These are phyloP conservation scores for Phytopythium ostracodes DNA, from an alignment of 352 stramenopile species.

Conservation along the genomic window DNA sequence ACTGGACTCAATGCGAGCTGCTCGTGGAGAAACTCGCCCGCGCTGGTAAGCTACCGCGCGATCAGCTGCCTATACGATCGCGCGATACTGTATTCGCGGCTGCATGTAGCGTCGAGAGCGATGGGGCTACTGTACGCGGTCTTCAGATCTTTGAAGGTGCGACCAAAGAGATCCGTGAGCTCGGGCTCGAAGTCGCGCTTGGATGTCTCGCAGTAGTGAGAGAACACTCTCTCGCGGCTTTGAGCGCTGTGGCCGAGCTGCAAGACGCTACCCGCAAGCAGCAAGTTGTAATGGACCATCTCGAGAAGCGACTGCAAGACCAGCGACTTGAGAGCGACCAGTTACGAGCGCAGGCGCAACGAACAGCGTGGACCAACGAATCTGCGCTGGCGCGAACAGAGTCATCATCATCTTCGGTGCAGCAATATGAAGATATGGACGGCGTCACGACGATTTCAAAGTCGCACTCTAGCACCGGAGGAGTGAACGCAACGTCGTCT, in stretches of 20 bases:
- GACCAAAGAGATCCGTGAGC: conserved; percentile 29
- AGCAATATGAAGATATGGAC: not conserved
- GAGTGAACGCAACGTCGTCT: not conserved
- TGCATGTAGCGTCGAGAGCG: conserved; percentile 16
- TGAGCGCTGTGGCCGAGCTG: conserved; percentile 49
- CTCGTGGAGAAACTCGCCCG: conserved; percentile 51
- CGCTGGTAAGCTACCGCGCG: conserved; percentile 37
- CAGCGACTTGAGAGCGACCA: conserved; percentile 52
- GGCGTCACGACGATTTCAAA: conserved; percentile 20
- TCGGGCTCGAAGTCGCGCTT: conserved; percentile 45
- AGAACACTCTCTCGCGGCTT: conserved; percentile 69
- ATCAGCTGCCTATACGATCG: conserved; percentile 14
- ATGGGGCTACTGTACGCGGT: conserved; percentile 14
- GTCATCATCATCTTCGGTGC: not conserved
- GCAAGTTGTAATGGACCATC: conserved; percentile 36
- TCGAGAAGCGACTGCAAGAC: conserved; percentile 57
- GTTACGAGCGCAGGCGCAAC: conserved; percentile 42
- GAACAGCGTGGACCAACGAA: conserved; percentile 11
- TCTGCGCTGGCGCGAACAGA: conserved; percentile 4
- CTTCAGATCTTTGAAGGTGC: conserved; percentile 29
- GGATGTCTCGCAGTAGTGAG: conserved; percentile 56
- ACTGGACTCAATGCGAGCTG: conserved; percentile 56
- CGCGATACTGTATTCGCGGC: not conserved
- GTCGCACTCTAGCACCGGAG: conserved; percentile 18
- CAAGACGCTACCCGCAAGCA: conserved; percentile 60